These are phyloP conservation scores for Paramecium biaurelia DNA, from an alignment of 73 alveolate species.

Conservation along the genomic window DNA sequence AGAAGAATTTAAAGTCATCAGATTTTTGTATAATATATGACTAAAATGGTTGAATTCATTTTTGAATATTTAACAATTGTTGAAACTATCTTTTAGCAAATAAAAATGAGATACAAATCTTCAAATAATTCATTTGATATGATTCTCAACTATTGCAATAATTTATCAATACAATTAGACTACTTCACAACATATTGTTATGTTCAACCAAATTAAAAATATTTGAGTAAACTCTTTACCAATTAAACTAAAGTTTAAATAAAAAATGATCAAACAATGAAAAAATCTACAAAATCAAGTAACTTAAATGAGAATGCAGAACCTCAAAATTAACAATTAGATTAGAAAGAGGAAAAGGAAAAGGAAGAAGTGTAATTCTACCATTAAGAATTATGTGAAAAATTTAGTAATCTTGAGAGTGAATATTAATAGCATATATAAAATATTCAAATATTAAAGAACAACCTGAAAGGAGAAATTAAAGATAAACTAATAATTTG, in stretches of 20 bases:
- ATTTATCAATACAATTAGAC: background rate
- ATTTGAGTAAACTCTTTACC: background rate
- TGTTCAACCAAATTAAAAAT: background rate
- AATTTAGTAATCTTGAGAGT: background rate
- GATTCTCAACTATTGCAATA: background rate
- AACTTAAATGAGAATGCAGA: background rate
- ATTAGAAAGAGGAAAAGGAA: background rate
- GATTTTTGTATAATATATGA: background rate
- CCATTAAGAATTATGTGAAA: background rate
- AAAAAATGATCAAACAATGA: background rate
- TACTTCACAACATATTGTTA: background rate
- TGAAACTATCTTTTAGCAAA: slow-evolving; percentile 3
- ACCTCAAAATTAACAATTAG: background rate
- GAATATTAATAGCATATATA: background rate
- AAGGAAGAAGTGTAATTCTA: background rate
- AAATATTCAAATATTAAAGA: background rate
- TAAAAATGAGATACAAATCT: slow-evolving; percentile 45
- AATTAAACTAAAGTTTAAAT: background rate
- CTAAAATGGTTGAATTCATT: background rate
- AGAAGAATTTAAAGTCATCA: slow-evolving; percentile 38
- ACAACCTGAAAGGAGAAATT: background rate
- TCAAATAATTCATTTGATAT: slow-evolving; percentile 23
- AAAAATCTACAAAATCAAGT: background rate
- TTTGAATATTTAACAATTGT: background rate
- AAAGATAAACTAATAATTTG: background rate